phyloP scores from a whole-genome alignment of 768 basidiomycete genomes.

The Pleurotus sapidus region DNA sequence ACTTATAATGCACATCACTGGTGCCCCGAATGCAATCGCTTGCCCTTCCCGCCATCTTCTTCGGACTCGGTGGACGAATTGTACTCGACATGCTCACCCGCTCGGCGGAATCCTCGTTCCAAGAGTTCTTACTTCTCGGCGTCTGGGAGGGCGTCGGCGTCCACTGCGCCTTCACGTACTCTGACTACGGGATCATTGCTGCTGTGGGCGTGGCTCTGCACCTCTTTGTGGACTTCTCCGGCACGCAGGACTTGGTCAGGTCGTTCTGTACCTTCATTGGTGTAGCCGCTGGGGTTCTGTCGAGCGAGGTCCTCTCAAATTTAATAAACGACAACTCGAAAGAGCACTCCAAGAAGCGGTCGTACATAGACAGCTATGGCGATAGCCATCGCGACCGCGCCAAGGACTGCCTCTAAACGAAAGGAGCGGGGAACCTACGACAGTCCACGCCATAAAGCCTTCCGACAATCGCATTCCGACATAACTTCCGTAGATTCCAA shows the following conservation, averaged over 20 bases:
- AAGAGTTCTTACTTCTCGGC: slow-evolving; percentile 64
- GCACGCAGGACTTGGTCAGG: slow-evolving; percentile 50
- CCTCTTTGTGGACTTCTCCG: slow-evolving; percentile 60
- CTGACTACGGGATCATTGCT: slow-evolving; percentile 51
- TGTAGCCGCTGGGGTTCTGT: slow-evolving; percentile 63
- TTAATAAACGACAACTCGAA: slow-evolving; percentile 50
- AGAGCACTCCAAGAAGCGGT: slow-evolving; percentile 18
- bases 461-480: slow-evolving; percentile 41
- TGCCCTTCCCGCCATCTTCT: slow-evolving; percentile 65
- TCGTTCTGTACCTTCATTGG: slow-evolving; percentile 63
- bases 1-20: slow-evolving; percentile 15
- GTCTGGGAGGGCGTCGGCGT: slow-evolving; percentile 76
- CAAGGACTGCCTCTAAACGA: not conserved
- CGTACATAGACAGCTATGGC: not conserved
- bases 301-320: slow-evolving; percentile 69
- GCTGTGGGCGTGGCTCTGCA: slow-evolving; percentile 57
- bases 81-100: slow-evolving; percentile 56
- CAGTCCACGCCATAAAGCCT: slow-evolving; percentile 14
- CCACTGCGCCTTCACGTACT: slow-evolving; percentile 58
- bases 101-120: slow-evolving; percentile 44
- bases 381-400: not conserved
- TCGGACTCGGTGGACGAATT: slow-evolving; percentile 74
- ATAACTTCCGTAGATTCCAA: slow-evolving; percentile 70
- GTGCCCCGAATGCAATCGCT: slow-evolving; percentile 34
- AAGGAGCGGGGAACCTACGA: slow-evolving; percentile 28